Percentiles rank a stretch among this genome's conserved stretches.
Conservation (phyloP, 306 rosid genomes). For the Malus fusca region DNA sequence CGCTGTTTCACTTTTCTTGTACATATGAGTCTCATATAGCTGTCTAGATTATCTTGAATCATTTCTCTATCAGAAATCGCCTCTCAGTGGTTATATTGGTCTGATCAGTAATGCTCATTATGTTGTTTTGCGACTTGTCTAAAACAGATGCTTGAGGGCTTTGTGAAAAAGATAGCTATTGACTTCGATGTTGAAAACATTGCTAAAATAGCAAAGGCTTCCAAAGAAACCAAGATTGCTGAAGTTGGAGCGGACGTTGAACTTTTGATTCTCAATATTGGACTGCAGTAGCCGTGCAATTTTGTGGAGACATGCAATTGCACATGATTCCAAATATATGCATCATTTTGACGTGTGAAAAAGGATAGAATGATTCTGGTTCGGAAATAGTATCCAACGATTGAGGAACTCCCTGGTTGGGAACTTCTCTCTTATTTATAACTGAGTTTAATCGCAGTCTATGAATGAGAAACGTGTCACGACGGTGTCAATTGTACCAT, state of each 20-base stretch:
- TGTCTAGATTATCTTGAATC: neutral
- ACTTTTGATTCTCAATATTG: slow-evolving; percentile 12
- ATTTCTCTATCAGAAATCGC: neutral
- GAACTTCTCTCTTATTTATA: neutral
- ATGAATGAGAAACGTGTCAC: neutral
- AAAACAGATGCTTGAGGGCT: slow-evolving; percentile 76
- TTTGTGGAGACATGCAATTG: neutral
- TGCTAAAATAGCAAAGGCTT: slow-evolving; percentile 60
- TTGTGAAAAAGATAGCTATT: slow-evolving; percentile 62
- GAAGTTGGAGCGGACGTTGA: slow-evolving; percentile 88
- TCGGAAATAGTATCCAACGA: neutral
- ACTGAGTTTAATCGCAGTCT: neutral
- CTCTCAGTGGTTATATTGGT: neutral
- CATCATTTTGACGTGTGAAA: neutral
- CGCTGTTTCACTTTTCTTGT: too few species aligned
- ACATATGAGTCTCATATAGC: neutral
- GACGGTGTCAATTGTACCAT: neutral
- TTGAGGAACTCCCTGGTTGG: neutral
- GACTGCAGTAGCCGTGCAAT: neutral
- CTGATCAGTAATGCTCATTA: neutral
- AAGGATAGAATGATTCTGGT: neutral
- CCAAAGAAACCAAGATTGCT: slow-evolving; percentile 70
- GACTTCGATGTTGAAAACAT: slow-evolving; percentile 78
- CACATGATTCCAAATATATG: neutral
- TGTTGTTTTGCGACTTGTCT: neutral